A percentile compares a stretch with the other conserved stretches of the same genome.
These are phyloP conservation scores for Myxozyma vanderwaltii DNA, from an alignment of 805 yeast species.

Conservation along the genomic window DNA sequence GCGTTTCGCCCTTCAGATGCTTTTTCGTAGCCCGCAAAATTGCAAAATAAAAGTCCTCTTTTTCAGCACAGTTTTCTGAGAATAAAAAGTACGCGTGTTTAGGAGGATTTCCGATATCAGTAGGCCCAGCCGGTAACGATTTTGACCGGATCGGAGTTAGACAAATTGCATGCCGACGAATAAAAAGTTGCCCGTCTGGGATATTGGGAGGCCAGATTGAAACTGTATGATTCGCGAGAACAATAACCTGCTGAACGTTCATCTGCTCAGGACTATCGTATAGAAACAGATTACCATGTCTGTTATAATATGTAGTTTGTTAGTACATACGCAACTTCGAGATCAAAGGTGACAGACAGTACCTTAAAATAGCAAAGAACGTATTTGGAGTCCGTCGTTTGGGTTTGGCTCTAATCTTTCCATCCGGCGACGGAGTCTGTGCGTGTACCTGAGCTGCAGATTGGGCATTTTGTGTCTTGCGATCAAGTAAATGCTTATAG, in stretches of 20 bases:
- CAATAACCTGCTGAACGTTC: slow-evolving; percentile 76
- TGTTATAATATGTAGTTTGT: slow-evolving; percentile 40
- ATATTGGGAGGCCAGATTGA: slow-evolving; percentile 82
- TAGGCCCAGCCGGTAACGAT: not conserved
- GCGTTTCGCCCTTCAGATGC: not conserved
- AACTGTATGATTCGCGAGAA: slow-evolving; percentile 67
- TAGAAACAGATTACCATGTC: slow-evolving; percentile 87
- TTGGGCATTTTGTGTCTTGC: slow-evolving; percentile 19
- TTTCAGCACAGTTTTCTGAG: slow-evolving; percentile 74
- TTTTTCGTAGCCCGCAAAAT: slow-evolving; percentile 73
- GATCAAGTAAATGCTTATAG: slow-evolving; percentile 52
- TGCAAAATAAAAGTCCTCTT: slow-evolving; percentile 92
- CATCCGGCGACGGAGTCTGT: slow-evolving; percentile 34
- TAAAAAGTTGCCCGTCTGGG: slow-evolving; percentile 76
- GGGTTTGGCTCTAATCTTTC: slow-evolving; percentile 45
- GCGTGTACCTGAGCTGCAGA: not conserved
- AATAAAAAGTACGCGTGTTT: slow-evolving; percentile 61
- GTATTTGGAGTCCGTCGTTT: slow-evolving; percentile 35
- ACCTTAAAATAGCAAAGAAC: slow-evolving; percentile 43
- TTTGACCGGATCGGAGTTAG: slow-evolving; percentile 50
- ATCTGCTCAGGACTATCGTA: slow-evolving; percentile 68
- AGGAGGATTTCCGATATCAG: slow-evolving; percentile 37
- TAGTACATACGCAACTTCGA: slow-evolving; percentile 47
- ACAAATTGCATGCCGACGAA: slow-evolving; percentile 78
- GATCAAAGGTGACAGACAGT: slow-evolving; percentile 26